phyloP scores from a whole-genome alignment of 805 yeast species.

The Myxozyma vanderwaltii region DNA sequence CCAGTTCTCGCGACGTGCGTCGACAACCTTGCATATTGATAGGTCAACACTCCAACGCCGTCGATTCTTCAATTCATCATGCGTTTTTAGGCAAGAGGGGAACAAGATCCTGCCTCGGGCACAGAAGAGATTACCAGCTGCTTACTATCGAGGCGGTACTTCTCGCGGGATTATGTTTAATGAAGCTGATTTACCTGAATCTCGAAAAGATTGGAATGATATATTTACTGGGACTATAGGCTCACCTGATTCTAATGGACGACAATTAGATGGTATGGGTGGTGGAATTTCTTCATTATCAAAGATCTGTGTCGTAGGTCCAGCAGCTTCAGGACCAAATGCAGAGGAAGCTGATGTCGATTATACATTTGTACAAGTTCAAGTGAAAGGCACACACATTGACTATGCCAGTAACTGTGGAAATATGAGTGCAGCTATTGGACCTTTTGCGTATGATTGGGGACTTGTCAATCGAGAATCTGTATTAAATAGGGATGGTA shows the following conservation, averaged over 20 bases:
- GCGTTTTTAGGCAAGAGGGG: background rate
- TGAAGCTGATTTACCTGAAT: conserved; percentile 6
- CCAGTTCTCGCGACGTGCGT: too few species aligned
- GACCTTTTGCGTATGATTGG: conserved; percentile 15
- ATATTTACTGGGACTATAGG: conserved; percentile 13
- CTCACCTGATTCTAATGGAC: conserved; percentile 16
- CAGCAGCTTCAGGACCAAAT: background rate
- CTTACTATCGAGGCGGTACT: conserved; percentile 21
- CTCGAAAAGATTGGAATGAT: conserved; percentile 9
- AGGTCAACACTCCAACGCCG: too few species aligned
- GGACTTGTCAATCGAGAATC: conserved; percentile 3
- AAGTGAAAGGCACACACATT: conserved; percentile 7
- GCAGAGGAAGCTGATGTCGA: conserved; percentile 15
- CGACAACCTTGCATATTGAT: too few species aligned
- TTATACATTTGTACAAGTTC: conserved; percentile 14
- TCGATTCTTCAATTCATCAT: background rate
- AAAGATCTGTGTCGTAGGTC: conserved; percentile 14
- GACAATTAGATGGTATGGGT: conserved; percentile 21
- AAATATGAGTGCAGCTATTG: conserved; percentile 19
- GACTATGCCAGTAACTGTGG: conserved; percentile 21
- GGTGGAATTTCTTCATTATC: conserved; percentile 19
- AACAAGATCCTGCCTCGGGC: background rate
- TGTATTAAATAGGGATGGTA: conserved; percentile 5
- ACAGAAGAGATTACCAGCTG: conserved; percentile 13
- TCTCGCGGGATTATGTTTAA: conserved; percentile 19